phyloP scores from a whole-genome alignment of 2,329 filamentous ascomycete genomes.

The Claviceps africana region DNA sequence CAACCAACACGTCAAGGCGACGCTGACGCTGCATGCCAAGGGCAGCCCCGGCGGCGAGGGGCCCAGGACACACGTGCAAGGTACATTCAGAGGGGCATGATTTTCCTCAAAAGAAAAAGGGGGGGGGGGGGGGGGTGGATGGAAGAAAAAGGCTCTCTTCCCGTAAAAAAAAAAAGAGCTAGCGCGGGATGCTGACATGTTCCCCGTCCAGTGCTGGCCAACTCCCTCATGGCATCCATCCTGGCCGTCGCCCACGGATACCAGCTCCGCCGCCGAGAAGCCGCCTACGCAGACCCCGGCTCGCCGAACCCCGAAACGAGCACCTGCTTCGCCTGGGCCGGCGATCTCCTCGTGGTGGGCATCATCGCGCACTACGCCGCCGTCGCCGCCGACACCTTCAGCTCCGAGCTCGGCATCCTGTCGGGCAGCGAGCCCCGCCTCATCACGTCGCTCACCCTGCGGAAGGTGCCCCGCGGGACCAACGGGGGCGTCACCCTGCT shows the following conservation, averaged over 20 bases:
- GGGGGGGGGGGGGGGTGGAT: background rate
- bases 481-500: slow-evolving; percentile 78
- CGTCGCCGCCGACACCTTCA: slow-evolving; percentile 86
- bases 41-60: slow-evolving; percentile 68
- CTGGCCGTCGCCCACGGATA: slow-evolving; percentile 44
- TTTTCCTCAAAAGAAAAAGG: background rate
- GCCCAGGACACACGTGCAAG: slow-evolving; percentile 71
- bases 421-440: slow-evolving; percentile 62
- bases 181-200: background rate
- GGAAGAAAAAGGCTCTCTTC: background rate
- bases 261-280: slow-evolving; percentile 37
- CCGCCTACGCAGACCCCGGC: slow-evolving; percentile 22
- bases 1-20: slow-evolving; percentile 75
- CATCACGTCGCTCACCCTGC: slow-evolving; percentile 66
- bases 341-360: slow-evolving; percentile 48
- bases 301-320: slow-evolving; percentile 23
- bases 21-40: slow-evolving; percentile 61
- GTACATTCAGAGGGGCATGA: slow-evolving; percentile 20
- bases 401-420: slow-evolving; percentile 87
- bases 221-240: slow-evolving; percentile 66
- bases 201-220: slow-evolving; percentile 54
- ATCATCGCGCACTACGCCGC: slow-evolving; percentile 78
- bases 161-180: background rate
- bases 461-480: slow-evolving; percentile 74
- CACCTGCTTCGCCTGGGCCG: slow-evolving; percentile 45